phyloP scores from a whole-genome alignment of 495 filamentous ascomycete species.

The Hyaloscypha finlandica region DNA sequence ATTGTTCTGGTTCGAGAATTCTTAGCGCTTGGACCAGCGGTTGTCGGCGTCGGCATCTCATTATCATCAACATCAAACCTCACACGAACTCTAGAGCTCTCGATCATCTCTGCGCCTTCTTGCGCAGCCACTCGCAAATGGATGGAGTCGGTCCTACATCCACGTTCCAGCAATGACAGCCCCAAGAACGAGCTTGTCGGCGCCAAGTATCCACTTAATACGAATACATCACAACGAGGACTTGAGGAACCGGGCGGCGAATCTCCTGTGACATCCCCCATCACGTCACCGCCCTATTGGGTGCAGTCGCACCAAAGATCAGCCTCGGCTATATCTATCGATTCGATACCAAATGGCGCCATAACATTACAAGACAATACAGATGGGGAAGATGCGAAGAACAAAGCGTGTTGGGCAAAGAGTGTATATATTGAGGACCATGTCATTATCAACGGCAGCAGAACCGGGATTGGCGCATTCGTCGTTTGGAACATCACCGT shows the following conservation, averaged over 20 bases:
- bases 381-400: conserved; percentile 42
- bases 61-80: conserved; percentile 17
- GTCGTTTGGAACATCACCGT: conserved; percentile 58
- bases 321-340: conserved; percentile 45
- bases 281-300: conserved; percentile 40
- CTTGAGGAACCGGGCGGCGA: background rate
- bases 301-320: conserved; percentile 33
- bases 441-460: conserved; percentile 51
- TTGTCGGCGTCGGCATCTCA: background rate
- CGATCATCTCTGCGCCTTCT: conserved; percentile 12
- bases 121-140: conserved; percentile 29
- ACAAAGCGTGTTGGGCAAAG: conserved; percentile 57
- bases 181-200: conserved; percentile 5
- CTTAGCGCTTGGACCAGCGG: background rate
- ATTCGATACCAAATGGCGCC: conserved; percentile 46
- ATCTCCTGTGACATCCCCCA: conserved; percentile 27
- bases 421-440: conserved; percentile 54
- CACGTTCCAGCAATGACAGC: conserved; percentile 23
- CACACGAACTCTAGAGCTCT: background rate
- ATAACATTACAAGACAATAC: conserved; percentile 56
- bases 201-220: conserved; percentile 4
- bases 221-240: conserved; percentile 10
- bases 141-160: conserved; percentile 30
- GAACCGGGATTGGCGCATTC: conserved; percentile 55
- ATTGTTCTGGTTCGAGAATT: background rate